phyloP scores from a whole-genome alignment of 2,329 filamentous ascomycete species.

The Magnaporthiopsis poae region DNA sequence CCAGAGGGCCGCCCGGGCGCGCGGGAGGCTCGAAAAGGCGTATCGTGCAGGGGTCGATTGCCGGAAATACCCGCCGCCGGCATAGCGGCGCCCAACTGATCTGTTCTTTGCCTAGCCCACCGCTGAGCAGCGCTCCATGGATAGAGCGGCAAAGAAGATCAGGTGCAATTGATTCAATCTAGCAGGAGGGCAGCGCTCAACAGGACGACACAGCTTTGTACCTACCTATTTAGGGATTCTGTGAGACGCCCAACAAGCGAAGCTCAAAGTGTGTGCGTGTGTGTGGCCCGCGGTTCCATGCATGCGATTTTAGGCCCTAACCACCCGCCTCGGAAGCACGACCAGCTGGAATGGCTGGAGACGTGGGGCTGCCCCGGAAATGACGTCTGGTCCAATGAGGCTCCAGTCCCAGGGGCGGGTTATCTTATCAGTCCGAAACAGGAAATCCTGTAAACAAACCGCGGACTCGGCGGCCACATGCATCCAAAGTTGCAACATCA shows the following conservation, averaged over 20 bases:
- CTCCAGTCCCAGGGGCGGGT: not conserved
- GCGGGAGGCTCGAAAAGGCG: slow-evolving; percentile 3
- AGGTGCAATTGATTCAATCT: not conserved
- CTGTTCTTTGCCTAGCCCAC: not conserved
- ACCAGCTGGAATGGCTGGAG: not conserved
- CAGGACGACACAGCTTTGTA: too few relatives aligned
- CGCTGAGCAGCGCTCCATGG: too few relatives aligned
- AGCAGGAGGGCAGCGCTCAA: not conserved
- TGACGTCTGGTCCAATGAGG: not conserved
- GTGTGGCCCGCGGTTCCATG: slow-evolving; percentile 3
- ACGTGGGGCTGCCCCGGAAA: not conserved
- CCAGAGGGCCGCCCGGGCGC: slow-evolving; percentile 1
- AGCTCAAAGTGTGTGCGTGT: not conserved
- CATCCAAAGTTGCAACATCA: not conserved
- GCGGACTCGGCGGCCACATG: not conserved
- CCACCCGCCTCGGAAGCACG: too few relatives aligned
- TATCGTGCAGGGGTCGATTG: slow-evolving; percentile 6
- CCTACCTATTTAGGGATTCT: not conserved
- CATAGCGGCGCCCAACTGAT: not conserved
- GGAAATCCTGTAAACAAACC: slow-evolving; percentile 8
- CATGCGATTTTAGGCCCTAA: not conserved
- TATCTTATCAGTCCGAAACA: slow-evolving; percentile 7
- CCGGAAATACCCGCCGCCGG: slow-evolving; percentile 9
- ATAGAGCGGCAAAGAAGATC: not conserved
- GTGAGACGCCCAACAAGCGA: not conserved